These are phyloP conservation scores for Entomophthora muscae DNA, from an alignment of 371 early-diverging fungal species.

Conservation along the genomic window DNA sequence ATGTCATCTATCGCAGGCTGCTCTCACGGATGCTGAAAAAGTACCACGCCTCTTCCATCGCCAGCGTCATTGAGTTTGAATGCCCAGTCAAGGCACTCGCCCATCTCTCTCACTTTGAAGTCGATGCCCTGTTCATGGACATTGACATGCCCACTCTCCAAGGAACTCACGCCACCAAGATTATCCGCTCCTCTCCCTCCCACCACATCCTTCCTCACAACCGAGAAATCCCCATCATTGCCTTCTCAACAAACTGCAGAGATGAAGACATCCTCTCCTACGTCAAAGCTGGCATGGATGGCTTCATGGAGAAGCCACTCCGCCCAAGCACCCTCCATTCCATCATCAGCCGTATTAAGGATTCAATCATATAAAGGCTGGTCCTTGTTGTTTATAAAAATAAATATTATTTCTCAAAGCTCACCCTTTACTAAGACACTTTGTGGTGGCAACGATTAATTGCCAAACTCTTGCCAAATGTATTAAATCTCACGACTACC, in stretches of 20 bases:
- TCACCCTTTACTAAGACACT: too few species aligned
- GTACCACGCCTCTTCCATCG: constrained; percentile 16
- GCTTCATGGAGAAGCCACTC: constrained; percentile 4
- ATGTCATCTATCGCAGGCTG: constrained; percentile 31
- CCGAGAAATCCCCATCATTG: constrained; percentile 30
- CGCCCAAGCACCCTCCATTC: not conserved
- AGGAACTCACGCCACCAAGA: constrained; percentile 30
- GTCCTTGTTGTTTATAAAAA: too few species aligned
- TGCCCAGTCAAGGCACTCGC: constrained; percentile 23
- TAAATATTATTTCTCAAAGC: too few species aligned
- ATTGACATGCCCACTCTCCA: constrained; percentile 43
- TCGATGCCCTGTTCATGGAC: constrained; percentile 38
- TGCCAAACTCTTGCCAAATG: too few species aligned
- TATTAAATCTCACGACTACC: too few species aligned
- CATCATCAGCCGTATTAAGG: too few species aligned
- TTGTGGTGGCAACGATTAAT: too few species aligned
- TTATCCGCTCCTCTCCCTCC: constrained; percentile 15
- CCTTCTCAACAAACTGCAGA: constrained; percentile 31
- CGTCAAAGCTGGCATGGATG: constrained; percentile 10
- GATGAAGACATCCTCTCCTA: constrained; percentile 6
- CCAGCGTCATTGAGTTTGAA: constrained; percentile 12
- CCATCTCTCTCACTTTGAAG: constrained; percentile 19
- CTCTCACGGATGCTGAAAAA: constrained; percentile 26
- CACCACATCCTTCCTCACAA: constrained; percentile 9
- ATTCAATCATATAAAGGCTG: too few species aligned